Evolutionary conservation across 73 alveolate genomes (phyloP), one percentile per base, ranked within the genome.

Genomic region (Paramecium octaurelia): DNA sequence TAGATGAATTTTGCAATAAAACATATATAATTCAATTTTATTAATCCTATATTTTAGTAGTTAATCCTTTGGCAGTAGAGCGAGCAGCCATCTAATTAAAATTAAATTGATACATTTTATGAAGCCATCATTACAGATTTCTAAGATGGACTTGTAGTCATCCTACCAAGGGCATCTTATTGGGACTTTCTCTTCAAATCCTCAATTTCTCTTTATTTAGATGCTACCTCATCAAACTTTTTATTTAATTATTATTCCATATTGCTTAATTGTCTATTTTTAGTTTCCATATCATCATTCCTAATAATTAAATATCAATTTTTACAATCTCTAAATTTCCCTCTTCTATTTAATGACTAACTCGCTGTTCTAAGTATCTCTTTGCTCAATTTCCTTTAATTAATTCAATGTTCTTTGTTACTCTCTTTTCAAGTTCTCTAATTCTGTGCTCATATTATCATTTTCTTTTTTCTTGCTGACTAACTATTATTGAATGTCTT

Each of bases 231-330:
- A 36, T 73, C 87, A 73, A 34, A 36, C n/a, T 73, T 73, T 73
- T 40, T 73, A 18, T 73, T 73, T 12, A 73, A 10, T 73, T 73
- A 36, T 73, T 73, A 20, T 73, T 73, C 87, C 59, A 73, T 36
- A 36, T 73, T 36, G 27, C 36, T 20, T 73, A 73, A 12, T 14
- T 73, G 21, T 36, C 87, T 34, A 20, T 36, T 73, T 73, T 73
- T 73, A 14, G 87, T 73, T 73, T 73, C 87, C 59, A 73, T 16
- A 21, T 73, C 87, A 73, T 73, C 87, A 73, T 73, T 73, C 6
- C 87, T 73, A 36, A 73, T 11, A n/a, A 54, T 73, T 1, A 73
- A 14, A 34, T 35, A 16, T 35, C 16, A 36, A 73, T 12, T 16
- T 16, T 73, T 73, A 73, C 87, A 73, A 21, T 73, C 87, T 73